A percentile compares a stretch with the other conserved stretches of the same genome.
Evolutionary conservation across 2,329 filamentous ascomycete species (phyloP).

Genomic region (Fusarium sp.): DNA sequence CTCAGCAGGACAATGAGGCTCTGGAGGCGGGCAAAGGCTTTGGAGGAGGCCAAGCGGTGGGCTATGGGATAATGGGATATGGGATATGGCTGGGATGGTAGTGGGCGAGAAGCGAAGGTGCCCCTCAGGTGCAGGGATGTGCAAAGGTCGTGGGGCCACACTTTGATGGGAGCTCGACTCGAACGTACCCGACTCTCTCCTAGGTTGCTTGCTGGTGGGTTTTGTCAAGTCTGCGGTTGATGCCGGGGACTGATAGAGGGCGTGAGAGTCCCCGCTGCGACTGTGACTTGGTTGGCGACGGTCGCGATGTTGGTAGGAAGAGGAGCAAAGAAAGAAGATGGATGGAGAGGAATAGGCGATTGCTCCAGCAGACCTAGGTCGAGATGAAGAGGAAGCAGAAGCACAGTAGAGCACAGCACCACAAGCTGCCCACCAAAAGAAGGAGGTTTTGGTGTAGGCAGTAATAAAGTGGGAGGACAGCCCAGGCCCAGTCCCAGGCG

Average conservation of each 20-base stretch:
- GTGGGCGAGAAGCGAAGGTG: slow-evolving; percentile 43
- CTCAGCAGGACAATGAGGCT: slow-evolving; percentile 25
- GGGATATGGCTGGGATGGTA: slow-evolving; percentile 27
- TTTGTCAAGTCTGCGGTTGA: not conserved
- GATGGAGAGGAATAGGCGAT: not conserved
- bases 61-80: slow-evolving; percentile 34
- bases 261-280: not conserved
- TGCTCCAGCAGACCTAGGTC: slow-evolving; percentile 5
- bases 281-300: not conserved
- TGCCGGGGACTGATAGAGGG: not conserved
- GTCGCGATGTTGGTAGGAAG: not conserved
- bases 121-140: slow-evolving; percentile 43
- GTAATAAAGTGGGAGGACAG: not conserved
- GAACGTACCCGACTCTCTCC: slow-evolving; percentile 23
- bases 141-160: slow-evolving; percentile 41
- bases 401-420: not conserved
- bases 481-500: not conserved
- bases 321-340: not conserved
- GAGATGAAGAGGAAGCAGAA: slow-evolving; percentile 35
- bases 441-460: slow-evolving; percentile 28
- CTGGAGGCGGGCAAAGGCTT: slow-evolving; percentile 13
- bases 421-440: slow-evolving; percentile 27
- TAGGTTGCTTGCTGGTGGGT: slow-evolving; percentile 1
- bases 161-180: slow-evolving; percentile 27
- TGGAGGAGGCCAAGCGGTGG: slow-evolving; percentile 37